A percentile compares a stretch with the other conserved stretches of the same genome.
Evolutionary conservation across 2,329 filamentous ascomycete species (phyloP).

Genomic region (Botrytis byssoidea): DNA sequence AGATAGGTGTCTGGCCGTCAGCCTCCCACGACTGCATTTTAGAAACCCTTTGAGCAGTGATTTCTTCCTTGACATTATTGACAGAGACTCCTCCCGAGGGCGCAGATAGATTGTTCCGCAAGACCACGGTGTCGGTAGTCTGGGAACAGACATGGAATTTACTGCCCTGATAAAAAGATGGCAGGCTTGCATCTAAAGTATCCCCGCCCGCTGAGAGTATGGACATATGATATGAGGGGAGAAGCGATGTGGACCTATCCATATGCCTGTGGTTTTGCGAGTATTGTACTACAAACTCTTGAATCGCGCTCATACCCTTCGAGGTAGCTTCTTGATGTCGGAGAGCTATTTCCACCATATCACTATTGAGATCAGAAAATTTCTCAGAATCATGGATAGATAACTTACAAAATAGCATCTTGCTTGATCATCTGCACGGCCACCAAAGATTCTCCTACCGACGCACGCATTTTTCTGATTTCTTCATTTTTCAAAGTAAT

Average conservation of each 20-base stretch:
- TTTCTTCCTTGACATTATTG: not conserved
- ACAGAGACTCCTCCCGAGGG: not conserved
- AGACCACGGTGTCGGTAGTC: not conserved
- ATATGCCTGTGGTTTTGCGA: not conserved
- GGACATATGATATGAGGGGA: too few species aligned
- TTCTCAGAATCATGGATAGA: not conserved
- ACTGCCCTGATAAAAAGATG: not conserved
- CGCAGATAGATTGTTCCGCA: not conserved
- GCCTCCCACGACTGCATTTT: not conserved
- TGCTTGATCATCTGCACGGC: not conserved
- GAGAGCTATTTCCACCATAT: slow-evolving; percentile 1
- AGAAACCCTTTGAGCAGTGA: not conserved
- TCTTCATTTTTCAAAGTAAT: not conserved
- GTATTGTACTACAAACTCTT: not conserved
- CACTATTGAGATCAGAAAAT: not conserved
- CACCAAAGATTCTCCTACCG: not conserved
- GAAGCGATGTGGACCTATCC: not conserved
- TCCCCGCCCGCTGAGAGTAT: not conserved
- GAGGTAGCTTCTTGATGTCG: slow-evolving; percentile 3
- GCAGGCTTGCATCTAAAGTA: not conserved
- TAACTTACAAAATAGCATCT: not conserved
- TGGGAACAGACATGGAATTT: not conserved
- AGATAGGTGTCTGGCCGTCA: not conserved
- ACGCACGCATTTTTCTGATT: not conserved
- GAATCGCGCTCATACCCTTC: not conserved